Base-by-base conservation (phyloP, 768 basidiomycete genomes). In the Naematelia aurantialba region DNA sequence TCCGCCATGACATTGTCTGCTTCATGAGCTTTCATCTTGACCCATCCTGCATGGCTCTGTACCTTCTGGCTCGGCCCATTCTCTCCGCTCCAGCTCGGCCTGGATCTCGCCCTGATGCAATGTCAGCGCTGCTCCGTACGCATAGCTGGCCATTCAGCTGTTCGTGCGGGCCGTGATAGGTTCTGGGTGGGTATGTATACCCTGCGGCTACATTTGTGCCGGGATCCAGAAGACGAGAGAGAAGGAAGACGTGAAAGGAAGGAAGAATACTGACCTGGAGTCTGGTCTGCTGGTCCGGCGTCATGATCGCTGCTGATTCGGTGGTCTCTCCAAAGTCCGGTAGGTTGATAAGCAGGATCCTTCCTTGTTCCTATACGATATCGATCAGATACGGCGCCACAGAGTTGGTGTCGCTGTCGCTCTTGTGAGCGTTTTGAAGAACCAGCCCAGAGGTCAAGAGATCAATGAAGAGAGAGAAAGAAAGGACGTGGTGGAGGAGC, bases 1-100 rank as follows among this genome's bases (percentile, higher is more conserved):
- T 76, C 75, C 21, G 75, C 75, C 75, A 76, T 74, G 42, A 75
- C 74, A 53, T 66, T 68, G 57, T 76, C 75, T 72, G 24, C 27
- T 5, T 52, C 26, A 26, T 49, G 29, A 61, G 49, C 46, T 31
- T 52, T n/a, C 25, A 21, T 47, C 11, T 19, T 19, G 21, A 21
- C n/a, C 11, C 21, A 19, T 21, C 8, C 19, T 5, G 5, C 46
- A 5, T 10, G 21, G 19, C 8, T 5, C 46, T 19, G 10, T 29
- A 72, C 70, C 71, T 45, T 65, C 62, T 10, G 67, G 69, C 50
- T 73, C 72, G 26, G 72, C 72, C 72, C 72, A 73, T 61, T 73
- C 72, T 65, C 72, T 44, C 46, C 62, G 52, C 55, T 70, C 72
- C 10, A 73, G 59, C 60, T 73, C 72, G 21, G 45, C 14, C 52